Evolutionary conservation across 2,329 filamentous ascomycete species (phyloP).

Genomic region (Proliferodiscus dingleyae): DNA sequence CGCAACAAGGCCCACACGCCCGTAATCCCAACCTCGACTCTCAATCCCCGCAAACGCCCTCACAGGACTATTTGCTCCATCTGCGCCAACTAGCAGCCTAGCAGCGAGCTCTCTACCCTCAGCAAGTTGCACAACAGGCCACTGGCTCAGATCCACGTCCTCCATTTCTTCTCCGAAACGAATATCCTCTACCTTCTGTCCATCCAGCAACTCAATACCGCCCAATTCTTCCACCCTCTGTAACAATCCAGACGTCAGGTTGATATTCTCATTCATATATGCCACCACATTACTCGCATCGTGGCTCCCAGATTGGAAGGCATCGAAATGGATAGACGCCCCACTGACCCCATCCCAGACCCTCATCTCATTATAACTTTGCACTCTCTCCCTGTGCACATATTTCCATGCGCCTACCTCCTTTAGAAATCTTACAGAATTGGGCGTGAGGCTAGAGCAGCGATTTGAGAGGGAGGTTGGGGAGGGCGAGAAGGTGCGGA

Average conservation of each 20-base stretch:
- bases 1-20: conserved; percentile 84
- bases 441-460: conserved; percentile 89
- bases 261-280: conserved; percentile 94
- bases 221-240: conserved; percentile 65
- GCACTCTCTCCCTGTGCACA: conserved; percentile 66
- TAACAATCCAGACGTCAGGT: conserved; percentile 76
- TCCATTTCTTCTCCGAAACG: conserved; percentile 64
- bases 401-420: conserved; percentile 82
- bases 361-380: conserved; percentile 93
- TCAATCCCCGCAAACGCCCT: conserved; percentile 82
- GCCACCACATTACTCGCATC: conserved; percentile 66
- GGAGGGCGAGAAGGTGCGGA: conserved; percentile 61
- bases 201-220: conserved; percentile 66
- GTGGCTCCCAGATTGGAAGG: conserved; percentile 46
- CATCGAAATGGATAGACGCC: conserved; percentile 81
- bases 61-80: conserved; percentile 92
- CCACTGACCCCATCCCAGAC: conserved; percentile 95
- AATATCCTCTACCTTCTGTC: conserved; percentile 75
- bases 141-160: conserved; percentile 72
- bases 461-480: conserved; percentile 79
- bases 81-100: conserved; percentile 83
- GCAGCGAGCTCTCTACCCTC: conserved; percentile 65
- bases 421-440: conserved; percentile 77
- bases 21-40: conserved; percentile 89
- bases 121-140: conserved; percentile 77